Conservation (phyloP, 2,329 filamentous ascomycete species). For the Hymenoscyphus linearis region DNA sequence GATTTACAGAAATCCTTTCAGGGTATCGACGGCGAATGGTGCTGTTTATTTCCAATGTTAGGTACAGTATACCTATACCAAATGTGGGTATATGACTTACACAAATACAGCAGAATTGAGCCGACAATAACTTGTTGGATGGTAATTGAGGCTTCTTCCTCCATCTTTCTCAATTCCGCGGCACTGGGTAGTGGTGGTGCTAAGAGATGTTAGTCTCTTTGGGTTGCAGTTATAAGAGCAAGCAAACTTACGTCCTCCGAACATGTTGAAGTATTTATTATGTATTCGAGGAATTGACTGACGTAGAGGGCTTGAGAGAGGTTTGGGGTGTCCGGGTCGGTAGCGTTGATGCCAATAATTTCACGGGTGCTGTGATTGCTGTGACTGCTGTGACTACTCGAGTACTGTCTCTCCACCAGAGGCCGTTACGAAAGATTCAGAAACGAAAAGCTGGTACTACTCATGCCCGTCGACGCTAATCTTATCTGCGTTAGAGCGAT, state of each 20-base stretch:
- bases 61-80: not conserved
- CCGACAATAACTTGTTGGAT: slow-evolving; percentile 63
- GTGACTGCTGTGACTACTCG: not conserved
- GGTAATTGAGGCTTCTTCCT: slow-evolving; percentile 61
- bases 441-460: too few species aligned
- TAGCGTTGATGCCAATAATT: not conserved
- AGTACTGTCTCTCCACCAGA: not conserved
- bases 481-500: too few species aligned
- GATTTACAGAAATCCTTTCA: slow-evolving; percentile 43
- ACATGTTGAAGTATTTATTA: slow-evolving; percentile 43
- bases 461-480: too few species aligned
- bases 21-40: slow-evolving; percentile 50
- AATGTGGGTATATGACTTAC: slow-evolving; percentile 44
- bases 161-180: slow-evolving; percentile 65
- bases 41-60: slow-evolving; percentile 30
- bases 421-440: too few species aligned
- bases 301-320: slow-evolving; percentile 4
- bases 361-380: not conserved
- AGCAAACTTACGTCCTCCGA: slow-evolving; percentile 52
- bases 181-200: slow-evolving; percentile 63
- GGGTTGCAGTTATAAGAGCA: not conserved
- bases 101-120: slow-evolving; percentile 67
- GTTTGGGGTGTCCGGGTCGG: not conserved
- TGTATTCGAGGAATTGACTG: slow-evolving; percentile 1
- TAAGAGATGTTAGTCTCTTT: slow-evolving; percentile 11